A percentile compares a stretch with the other conserved stretches of the same genome.
Conservation (phyloP, 768 basidiomycete genomes). For the Sarcomyxa edulis region DNA sequence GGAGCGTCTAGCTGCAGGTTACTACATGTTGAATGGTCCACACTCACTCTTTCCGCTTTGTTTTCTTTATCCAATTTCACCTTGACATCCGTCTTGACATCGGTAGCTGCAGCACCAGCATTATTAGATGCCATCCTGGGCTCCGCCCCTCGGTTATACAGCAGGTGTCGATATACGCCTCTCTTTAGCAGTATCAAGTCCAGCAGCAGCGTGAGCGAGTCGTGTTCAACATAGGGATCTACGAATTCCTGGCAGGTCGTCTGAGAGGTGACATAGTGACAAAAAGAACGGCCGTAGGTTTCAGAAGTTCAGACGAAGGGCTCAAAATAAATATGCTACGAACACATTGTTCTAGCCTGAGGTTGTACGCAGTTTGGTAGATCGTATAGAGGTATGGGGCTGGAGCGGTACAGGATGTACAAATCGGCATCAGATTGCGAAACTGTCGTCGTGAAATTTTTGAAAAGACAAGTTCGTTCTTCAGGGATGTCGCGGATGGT, state of each 20-base stretch:
- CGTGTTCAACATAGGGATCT: constrained; percentile 87
- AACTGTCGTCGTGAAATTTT: too few relatives aligned
- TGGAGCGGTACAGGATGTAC: constrained; percentile 68
- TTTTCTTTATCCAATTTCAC: background rate
- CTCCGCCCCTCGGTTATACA: constrained; percentile 73
- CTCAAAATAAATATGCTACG: constrained; percentile 23
- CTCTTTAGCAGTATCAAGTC: constrained; percentile 81
- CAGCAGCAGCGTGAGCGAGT: constrained; percentile 63
- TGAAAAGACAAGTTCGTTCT: too few relatives aligned
- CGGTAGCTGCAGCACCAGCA: background rate
- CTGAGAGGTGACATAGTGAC: constrained; percentile 24
- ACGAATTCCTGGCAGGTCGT: constrained; percentile 60
- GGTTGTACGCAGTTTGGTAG: constrained; percentile 73
- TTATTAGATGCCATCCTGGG: constrained; percentile 57
- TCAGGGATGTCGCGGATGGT: too few relatives aligned
- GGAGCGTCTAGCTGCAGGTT: background rate
- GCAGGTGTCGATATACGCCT: constrained; percentile 74
- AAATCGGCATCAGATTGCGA: constrained; percentile 60
- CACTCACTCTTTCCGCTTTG: constrained; percentile 9
- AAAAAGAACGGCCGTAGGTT: background rate
- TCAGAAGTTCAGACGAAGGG: too few relatives aligned
- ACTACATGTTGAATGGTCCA: background rate
- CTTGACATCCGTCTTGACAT: background rate
- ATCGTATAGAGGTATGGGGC: constrained; percentile 72
- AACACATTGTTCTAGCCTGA: constrained; percentile 82